These are phyloP conservation scores for Podospora fimiseda DNA, from an alignment of 495 filamentous ascomycete genomes.

Conservation along the genomic window DNA sequence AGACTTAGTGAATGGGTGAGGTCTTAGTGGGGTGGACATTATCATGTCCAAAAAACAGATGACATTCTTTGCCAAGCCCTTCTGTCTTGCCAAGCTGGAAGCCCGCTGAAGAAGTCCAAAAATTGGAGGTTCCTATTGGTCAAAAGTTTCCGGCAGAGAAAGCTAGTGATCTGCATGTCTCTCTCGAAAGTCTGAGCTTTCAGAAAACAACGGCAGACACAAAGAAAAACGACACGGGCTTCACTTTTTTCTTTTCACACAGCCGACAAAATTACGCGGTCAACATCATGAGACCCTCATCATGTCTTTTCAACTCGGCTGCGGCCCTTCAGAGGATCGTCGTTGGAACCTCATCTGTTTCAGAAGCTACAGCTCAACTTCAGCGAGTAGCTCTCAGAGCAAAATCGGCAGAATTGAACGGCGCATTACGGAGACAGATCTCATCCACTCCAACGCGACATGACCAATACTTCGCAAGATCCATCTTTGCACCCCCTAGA, in stretches of 20 bases:
- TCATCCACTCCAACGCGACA: not conserved
- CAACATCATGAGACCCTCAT: slow-evolving; percentile 26
- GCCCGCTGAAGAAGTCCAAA: not conserved
- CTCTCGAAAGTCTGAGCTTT: too few relatives aligned
- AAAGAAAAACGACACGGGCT: not conserved
- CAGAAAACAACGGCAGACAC: not conserved
- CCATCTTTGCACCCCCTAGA: not conserved
- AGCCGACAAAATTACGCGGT: not conserved
- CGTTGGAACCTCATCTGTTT: slow-evolving; percentile 18
- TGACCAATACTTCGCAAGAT: not conserved
- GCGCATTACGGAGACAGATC: not conserved
- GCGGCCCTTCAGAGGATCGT: slow-evolving; percentile 35
- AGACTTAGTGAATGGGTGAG: not conserved
- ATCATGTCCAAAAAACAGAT: not conserved
- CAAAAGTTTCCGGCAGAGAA: slow-evolving; percentile 6
- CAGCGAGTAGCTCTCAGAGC: slow-evolving; percentile 5
- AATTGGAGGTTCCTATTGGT: slow-evolving; percentile 9
- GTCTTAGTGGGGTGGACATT: not conserved
- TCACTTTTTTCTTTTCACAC: not conserved
- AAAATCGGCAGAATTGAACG: not conserved
- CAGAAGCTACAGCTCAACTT: slow-evolving; percentile 4
- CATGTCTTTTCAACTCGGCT: slow-evolving; percentile 35
- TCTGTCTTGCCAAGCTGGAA: not conserved
- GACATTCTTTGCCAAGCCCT: slow-evolving; percentile 1
- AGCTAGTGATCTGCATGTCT: not conserved